These are phyloP conservation scores for Candida ipomoeae DNA, from an alignment of 805 yeast genomes.

Conservation along the genomic window DNA sequence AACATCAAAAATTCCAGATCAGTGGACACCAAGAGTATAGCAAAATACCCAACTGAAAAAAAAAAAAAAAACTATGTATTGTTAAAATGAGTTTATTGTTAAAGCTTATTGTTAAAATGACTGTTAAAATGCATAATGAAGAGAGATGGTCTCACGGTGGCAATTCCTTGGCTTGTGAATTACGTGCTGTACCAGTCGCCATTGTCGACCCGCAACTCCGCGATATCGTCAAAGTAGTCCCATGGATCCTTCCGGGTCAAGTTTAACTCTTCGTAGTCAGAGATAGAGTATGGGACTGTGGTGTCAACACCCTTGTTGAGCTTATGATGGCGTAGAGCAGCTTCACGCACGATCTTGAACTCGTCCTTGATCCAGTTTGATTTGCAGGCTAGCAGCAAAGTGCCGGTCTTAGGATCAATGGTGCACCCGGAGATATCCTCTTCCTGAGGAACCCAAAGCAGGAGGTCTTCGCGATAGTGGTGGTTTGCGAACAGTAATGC, in stretches of 20 bases:
- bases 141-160: not conserved
- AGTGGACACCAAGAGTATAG: too few relatives aligned
- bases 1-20: too few relatives aligned
- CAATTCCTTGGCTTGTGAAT: not conserved
- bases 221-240: constrained; percentile 15
- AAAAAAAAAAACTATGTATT: too few relatives aligned
- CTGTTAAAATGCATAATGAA: not conserved
- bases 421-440: constrained; percentile 27
- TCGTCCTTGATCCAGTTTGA: constrained; percentile 27
- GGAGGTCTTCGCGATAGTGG: constrained; percentile 40
- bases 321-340: constrained; percentile 22
- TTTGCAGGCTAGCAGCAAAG: constrained; percentile 18
- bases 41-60: too few relatives aligned
- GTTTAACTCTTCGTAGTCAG: constrained; percentile 32
- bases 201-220: constrained; percentile 4
- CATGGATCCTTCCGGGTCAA: constrained; percentile 33
- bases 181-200: constrained; percentile 8
- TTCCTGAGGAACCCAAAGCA: constrained; percentile 45
- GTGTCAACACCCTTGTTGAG: constrained; percentile 23
- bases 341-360: constrained; percentile 26
- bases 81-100: too few relatives aligned
- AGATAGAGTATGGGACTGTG: constrained; percentile 22
- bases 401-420: constrained; percentile 31
- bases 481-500: constrained; percentile 25
- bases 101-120: too few relatives aligned